These are phyloP conservation scores for Chionographis japonica DNA, from an alignment of 106 monocot genomes.

Conservation along the genomic window DNA sequence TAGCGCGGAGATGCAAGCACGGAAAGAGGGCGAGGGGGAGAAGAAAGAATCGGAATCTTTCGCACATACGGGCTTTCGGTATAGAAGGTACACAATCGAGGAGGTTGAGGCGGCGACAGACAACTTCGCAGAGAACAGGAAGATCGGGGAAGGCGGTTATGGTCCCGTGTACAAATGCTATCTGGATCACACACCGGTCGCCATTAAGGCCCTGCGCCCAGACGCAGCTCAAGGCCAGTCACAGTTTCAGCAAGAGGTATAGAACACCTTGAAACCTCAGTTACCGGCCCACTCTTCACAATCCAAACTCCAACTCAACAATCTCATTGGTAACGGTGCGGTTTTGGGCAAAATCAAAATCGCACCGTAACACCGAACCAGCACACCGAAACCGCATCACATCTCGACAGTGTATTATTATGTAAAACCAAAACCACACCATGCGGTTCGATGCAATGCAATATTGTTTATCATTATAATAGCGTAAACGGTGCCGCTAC, in stretches of 20 bases:
- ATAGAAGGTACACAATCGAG: conserved; percentile 61
- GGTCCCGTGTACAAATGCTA: conserved; percentile 39
- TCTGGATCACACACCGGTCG: conserved; percentile 38
- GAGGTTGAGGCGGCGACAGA: conserved; percentile 61
- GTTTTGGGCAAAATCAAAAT: no score
- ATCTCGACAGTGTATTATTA: no score
- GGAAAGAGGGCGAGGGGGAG: conserved; percentile 46
- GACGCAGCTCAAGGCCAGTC: conserved; percentile 42
- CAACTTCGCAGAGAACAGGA: conserved; percentile 26
- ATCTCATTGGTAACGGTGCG: no score
- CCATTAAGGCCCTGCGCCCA: conserved; percentile 34
- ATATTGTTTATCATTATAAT: no score
- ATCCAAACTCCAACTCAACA: no score
- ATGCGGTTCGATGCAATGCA: no score
- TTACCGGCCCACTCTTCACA: not conserved
- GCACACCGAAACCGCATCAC: no score
- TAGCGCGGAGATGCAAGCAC: conserved; percentile 49
- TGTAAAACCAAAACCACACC: no score
- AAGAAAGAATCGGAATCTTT: conserved; percentile 21
- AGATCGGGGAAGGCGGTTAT: conserved; percentile 63
- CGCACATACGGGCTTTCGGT: conserved; percentile 21
- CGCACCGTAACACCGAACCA: no score
- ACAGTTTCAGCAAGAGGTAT: conserved; percentile 48
- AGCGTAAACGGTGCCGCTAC: no score
- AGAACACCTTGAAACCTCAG: not conserved